phyloP scores from a whole-genome alignment of 352 stramenopile genomes.

The Pythium oligandrum region DNA sequence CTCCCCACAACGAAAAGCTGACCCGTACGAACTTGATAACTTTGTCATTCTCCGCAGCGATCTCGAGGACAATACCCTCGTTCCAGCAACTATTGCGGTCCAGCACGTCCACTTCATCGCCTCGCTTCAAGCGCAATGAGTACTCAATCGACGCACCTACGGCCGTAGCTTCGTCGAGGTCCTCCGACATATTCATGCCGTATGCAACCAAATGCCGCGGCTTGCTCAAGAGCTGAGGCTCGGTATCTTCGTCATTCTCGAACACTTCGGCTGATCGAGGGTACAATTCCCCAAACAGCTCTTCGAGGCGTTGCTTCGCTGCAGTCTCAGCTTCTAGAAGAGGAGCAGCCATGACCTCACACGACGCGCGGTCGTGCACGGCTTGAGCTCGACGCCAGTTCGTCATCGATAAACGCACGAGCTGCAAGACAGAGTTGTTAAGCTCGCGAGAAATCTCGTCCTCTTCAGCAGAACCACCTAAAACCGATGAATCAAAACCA shows the following conservation, averaged over 20 bases:
- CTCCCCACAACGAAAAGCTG: conserved; percentile 54
- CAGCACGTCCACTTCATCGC: conserved; percentile 73
- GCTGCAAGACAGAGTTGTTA: conserved; percentile 37
- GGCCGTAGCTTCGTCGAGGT: conserved; percentile 13
- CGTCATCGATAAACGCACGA: conserved; percentile 54
- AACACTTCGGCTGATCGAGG: conserved; percentile 10
- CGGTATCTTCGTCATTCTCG: conserved; percentile 5
- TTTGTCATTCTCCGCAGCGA: conserved; percentile 32
- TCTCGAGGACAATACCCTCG: conserved; percentile 66
- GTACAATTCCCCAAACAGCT: conserved; percentile 51
- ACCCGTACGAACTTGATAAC: conserved; percentile 60
- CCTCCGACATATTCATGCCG: conserved; percentile 24
- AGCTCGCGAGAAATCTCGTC: conserved; percentile 68
- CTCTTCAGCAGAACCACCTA: conserved; percentile 47
- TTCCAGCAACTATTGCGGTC: conserved; percentile 80
- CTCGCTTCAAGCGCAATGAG: conserved; percentile 39
- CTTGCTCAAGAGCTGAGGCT: conserved; percentile 29
- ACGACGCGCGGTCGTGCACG: conserved; percentile 49
- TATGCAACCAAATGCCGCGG: conserved; percentile 52
- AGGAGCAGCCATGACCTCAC: conserved; percentile 43
- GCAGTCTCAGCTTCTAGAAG: conserved; percentile 44
- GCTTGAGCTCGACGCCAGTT: conserved; percentile 71
- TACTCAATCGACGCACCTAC: conserved; percentile 71
- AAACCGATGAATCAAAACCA: conserved; percentile 18
- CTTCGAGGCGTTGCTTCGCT: conserved; percentile 40